These are phyloP conservation scores for Tremellales sp. DNA, from an alignment of 1,284 basidiomycete species.

Conservation along the genomic window DNA sequence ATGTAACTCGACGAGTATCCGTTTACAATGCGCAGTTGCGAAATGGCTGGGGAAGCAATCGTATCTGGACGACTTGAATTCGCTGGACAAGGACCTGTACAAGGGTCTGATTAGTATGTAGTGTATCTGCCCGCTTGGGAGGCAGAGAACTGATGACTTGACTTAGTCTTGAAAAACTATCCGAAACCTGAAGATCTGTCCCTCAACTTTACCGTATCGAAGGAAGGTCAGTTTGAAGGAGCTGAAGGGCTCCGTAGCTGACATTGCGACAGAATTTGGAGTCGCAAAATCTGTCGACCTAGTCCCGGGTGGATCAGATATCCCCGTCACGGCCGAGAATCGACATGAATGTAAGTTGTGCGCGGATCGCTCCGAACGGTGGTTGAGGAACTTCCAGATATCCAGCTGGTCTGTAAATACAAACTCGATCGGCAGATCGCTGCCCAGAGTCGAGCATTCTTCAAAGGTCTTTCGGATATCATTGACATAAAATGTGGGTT, in stretches of 20 bases:
- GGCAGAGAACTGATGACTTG: no score
- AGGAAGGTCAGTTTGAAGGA: slow-evolving; percentile 61
- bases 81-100: slow-evolving; percentile 89
- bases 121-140: slow-evolving; percentile 3
- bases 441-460: slow-evolving; percentile 68
- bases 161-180: slow-evolving; percentile 81
- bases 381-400: slow-evolving; percentile 52
- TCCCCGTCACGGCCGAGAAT: slow-evolving; percentile 86
- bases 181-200: slow-evolving; percentile 84
- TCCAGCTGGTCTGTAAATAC: slow-evolving; percentile 85
- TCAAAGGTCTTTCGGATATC: slow-evolving; percentile 72
- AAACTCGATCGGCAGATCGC: slow-evolving; percentile 85
- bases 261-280: slow-evolving; percentile 68
- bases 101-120: slow-evolving; percentile 62
- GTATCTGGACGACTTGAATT: slow-evolving; percentile 83
- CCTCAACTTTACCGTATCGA: slow-evolving; percentile 82
- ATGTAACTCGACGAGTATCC: slow-evolving; percentile 6
- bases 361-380: not conserved
- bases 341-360: slow-evolving; percentile 60
- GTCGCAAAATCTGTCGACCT: slow-evolving; percentile 73
- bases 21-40: slow-evolving; percentile 49
- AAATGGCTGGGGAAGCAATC: slow-evolving; percentile 80
- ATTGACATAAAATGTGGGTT: slow-evolving; percentile 71
- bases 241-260: not conserved
- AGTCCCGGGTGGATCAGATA: slow-evolving; percentile 74